Evolutionary conservation across 768 basidiomycete species (phyloP).

Genomic region (Trametes cingulata): DNA sequence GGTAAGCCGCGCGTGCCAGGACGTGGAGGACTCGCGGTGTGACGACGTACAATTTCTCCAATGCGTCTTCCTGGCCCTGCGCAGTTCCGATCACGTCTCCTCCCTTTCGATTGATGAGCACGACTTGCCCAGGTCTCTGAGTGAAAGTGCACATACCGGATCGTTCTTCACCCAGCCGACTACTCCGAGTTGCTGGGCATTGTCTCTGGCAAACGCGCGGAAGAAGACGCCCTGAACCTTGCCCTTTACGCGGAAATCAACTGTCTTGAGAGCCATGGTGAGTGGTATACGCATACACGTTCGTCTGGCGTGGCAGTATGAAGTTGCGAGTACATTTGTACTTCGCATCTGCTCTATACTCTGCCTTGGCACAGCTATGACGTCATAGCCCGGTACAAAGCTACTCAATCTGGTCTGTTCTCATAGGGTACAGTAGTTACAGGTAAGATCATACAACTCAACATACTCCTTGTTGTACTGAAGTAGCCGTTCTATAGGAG

Average conservation of each 20-base stretch:
- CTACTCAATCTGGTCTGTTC: too few relatives aligned
- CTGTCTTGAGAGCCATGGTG: conserved; percentile 13
- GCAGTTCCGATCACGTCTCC: conserved; percentile 26
- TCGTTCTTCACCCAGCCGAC: conserved; percentile 28
- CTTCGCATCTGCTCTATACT: background rate
- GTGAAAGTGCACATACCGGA: conserved; percentile 6
- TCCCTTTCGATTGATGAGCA: background rate
- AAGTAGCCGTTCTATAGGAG: too few relatives aligned
- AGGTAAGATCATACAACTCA: too few relatives aligned
- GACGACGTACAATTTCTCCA: conserved; percentile 23
- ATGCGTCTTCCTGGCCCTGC: conserved; percentile 16
- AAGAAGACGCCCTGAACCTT: conserved; percentile 27
- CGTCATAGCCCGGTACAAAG: too few relatives aligned
- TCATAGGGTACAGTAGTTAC: too few relatives aligned
- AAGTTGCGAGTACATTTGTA: background rate
- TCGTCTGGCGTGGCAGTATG: background rate
- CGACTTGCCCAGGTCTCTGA: background rate
- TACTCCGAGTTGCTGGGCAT: conserved; percentile 21
- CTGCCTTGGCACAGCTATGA: background rate
- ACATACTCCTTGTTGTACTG: too few relatives aligned
- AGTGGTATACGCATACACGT: background rate
- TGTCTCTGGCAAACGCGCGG: conserved; percentile 22
- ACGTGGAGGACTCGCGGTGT: too few relatives aligned
- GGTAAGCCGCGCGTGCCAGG: background rate
- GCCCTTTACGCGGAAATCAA: conserved; percentile 25